Evolutionary conservation across 2,329 filamentous ascomycete species (phyloP).

Genomic region (Aspergillus alliaceus): DNA sequence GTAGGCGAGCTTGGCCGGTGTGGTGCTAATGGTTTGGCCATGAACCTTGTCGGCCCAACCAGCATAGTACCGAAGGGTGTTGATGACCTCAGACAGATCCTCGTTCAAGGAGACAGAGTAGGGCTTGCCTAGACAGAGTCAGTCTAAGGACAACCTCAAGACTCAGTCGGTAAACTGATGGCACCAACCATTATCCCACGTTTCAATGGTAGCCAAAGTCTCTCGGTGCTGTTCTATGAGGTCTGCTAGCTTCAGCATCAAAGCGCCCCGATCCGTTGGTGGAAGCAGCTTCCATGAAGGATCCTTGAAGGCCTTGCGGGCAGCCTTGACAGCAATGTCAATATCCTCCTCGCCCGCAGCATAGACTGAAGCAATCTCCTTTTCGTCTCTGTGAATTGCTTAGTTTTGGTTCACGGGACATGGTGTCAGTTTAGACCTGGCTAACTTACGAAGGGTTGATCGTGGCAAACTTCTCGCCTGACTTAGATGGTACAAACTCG

Average conservation of each 20-base stretch:
- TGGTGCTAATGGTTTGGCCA: constrained; percentile 69
- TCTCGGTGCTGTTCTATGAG: constrained; percentile 66
- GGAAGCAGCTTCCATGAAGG: constrained; percentile 36
- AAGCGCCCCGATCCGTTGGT: constrained; percentile 60
- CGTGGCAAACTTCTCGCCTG: constrained; percentile 62
- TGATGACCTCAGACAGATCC: constrained; percentile 68
- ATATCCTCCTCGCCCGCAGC: constrained; percentile 48
- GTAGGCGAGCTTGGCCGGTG: constrained; percentile 74
- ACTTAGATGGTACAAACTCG: constrained; percentile 69
- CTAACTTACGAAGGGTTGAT: constrained; percentile 63
- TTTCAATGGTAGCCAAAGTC: constrained; percentile 66
- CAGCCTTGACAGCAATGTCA: constrained; percentile 33
- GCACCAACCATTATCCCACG: constrained; percentile 70
- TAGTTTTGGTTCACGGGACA: constrained; percentile 8
- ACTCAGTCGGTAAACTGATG: not conserved
- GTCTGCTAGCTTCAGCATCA: constrained; percentile 70
- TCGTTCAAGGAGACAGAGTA: constrained; percentile 54
- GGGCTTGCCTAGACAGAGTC: constrained; percentile 38
- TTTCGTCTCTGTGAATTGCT: constrained; percentile 55
- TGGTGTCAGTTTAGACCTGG: not conserved
- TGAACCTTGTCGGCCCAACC: constrained; percentile 91
- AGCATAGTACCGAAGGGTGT: constrained; percentile 79
- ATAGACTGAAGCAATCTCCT: constrained; percentile 69
- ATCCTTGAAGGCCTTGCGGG: constrained; percentile 35
- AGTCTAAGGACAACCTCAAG: not conserved